Percentiles rank a stretch among this genome's conserved stretches.
phyloP scores from a whole-genome alignment of 768 basidiomycete species.

The Xerocomellus chrysenteron region DNA sequence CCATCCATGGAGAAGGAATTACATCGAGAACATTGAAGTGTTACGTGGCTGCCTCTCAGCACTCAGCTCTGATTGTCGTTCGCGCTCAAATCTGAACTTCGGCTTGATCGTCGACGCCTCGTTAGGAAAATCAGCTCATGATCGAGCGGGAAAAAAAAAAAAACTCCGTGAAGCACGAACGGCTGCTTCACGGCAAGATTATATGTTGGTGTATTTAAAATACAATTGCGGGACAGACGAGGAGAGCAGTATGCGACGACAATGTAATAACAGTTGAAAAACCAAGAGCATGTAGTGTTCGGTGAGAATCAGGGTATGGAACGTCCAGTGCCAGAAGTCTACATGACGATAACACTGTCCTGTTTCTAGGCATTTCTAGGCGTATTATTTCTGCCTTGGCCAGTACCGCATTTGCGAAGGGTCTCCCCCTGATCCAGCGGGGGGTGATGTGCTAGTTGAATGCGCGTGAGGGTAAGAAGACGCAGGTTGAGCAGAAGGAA shows the following conservation, averaged over 20 bases:
- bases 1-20: slow-evolving; percentile 4
- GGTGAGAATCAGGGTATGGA: slow-evolving; percentile 2
- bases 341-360: slow-evolving; percentile 2
- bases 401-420: slow-evolving; percentile 30
- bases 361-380: slow-evolving; percentile 11
- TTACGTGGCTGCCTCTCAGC: neutral
- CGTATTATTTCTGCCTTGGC: slow-evolving; percentile 20
- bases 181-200: slow-evolving; percentile 12
- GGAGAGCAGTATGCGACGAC: slow-evolving; percentile 8
- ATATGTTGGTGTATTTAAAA: slow-evolving; percentile 5
- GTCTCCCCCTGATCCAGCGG: slow-evolving; percentile 27
- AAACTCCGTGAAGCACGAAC: slow-evolving; percentile 22
- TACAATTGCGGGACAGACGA: slow-evolving; percentile 19
- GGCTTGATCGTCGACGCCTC: slow-evolving; percentile 15
- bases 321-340: slow-evolving; percentile 19
- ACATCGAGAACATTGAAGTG: neutral
- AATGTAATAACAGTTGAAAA: slow-evolving; percentile 11
- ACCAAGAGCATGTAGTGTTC: slow-evolving; percentile 1
- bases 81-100: neutral
- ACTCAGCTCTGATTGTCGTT: slow-evolving; percentile 18
- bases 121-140: slow-evolving; percentile 18
- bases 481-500: slow-evolving; percentile 24
- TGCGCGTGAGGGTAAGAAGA: slow-evolving; percentile 27
- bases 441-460: slow-evolving; percentile 23
- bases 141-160: slow-evolving; percentile 6